These are phyloP conservation scores for Eucalyptus fibrosa DNA, from an alignment of 345 rosid species.

Conservation along the genomic window DNA sequence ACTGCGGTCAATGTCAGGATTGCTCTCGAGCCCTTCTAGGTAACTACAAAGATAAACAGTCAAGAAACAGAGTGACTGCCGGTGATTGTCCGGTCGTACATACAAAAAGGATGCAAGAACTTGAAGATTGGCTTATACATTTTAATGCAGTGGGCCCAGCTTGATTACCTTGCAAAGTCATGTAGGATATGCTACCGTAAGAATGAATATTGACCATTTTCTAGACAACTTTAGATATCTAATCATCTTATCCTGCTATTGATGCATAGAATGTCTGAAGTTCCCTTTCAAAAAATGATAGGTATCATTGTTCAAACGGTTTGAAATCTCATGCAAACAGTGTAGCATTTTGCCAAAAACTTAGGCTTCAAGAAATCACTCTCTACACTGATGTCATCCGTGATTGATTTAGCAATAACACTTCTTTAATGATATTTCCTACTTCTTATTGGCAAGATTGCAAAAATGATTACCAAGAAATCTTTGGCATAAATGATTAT, in stretches of 20 bases:
- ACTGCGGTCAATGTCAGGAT: slow-evolving; percentile 42
- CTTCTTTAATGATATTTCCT: background rate
- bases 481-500: background rate
- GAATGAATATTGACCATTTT: background rate
- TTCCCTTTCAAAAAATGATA: background rate
- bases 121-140: background rate
- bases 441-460: background rate
- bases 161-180: background rate
- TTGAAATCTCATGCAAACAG: background rate
- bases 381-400: background rate
- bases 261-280: background rate
- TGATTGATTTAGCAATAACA: background rate
- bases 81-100: background rate
- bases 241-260: background rate
- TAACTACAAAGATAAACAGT: slow-evolving; percentile 15
- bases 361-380: background rate
- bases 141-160: background rate
- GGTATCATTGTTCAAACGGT: background rate
- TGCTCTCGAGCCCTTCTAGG: slow-evolving; percentile 51
- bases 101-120: background rate
- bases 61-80: background rate
- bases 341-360: background rate
- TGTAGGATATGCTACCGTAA: background rate
- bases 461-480: background rate
- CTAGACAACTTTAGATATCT: background rate